phyloP scores from a whole-genome alignment of 441 rosid genomes.

The Sinapis alba region DNA sequence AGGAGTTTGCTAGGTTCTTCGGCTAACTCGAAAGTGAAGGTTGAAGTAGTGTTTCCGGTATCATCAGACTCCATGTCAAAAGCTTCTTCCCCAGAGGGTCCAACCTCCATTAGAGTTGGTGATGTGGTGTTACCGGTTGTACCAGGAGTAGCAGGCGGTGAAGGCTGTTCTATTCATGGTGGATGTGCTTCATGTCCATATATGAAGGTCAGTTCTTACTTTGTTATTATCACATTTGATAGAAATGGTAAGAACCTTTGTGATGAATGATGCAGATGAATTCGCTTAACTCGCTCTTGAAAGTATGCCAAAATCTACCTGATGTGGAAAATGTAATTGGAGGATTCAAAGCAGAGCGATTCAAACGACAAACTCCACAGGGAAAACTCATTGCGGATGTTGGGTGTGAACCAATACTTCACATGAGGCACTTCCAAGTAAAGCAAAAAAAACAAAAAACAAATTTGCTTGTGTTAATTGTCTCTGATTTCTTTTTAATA shows the following conservation, averaged over 20 bases:
- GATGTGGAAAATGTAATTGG: conserved; percentile 48
- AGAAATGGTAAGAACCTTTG: conserved; percentile 3
- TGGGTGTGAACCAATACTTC: conserved; percentile 93
- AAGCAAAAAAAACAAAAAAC: too few species aligned
- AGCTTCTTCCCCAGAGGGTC: conserved; percentile 47
- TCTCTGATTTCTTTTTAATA: not conserved
- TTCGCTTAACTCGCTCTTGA: conserved; percentile 72
- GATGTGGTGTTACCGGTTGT: conserved; percentile 56
- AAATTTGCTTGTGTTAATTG: not conserved
- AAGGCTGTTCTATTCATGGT: conserved; percentile 93
- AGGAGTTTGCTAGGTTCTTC: conserved; percentile 58
- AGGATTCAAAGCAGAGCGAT: conserved; percentile 69
- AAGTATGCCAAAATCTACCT: conserved; percentile 77
- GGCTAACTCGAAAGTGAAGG: conserved; percentile 57
- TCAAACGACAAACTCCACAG: conserved; percentile 58
- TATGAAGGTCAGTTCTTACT: conserved; percentile 72
- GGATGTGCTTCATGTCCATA: conserved; percentile 99
- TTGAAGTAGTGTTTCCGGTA: conserved; percentile 93
- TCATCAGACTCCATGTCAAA: conserved; percentile 83
- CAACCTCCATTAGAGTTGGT: conserved; percentile 41
- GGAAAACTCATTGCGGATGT: conserved; percentile 92
- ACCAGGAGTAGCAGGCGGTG: conserved; percentile 94
- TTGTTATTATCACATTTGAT: not conserved
- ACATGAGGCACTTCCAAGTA: conserved; percentile 99
- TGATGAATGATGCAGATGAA: conserved; percentile 75